A percentile compares a stretch with the other conserved stretches of the same genome.
phyloP scores from a whole-genome alignment of 108 stramenopile species.

The Bacterosira constricta region DNA sequence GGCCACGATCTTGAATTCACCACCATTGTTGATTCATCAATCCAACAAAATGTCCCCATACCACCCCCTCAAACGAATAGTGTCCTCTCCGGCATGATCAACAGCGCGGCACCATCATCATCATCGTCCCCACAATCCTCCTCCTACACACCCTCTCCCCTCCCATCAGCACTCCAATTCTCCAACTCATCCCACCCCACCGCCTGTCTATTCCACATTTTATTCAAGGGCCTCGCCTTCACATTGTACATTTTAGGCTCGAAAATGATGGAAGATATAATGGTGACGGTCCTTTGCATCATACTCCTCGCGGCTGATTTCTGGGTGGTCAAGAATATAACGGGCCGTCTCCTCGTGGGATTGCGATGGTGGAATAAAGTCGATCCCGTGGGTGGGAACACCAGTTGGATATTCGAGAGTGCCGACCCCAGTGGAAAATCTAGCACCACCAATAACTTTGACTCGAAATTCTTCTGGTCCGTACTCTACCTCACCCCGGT shows the following conservation, averaged over 20 bases:
- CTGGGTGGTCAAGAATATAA: constrained; percentile 95
- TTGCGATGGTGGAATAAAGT: constrained; percentile 98
- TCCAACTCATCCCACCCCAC: constrained; percentile 78
- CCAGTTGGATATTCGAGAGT: constrained; percentile 95
- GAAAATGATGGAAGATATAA: constrained; percentile 82
- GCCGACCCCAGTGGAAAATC: constrained; percentile 36
- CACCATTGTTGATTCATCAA: constrained; percentile 35
- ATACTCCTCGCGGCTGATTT: constrained; percentile 95
- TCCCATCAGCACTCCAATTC: constrained; percentile 20
- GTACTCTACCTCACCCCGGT: constrained; percentile 88
- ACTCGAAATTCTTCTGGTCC: constrained; percentile 92
- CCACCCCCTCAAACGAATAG: constrained; percentile 46
- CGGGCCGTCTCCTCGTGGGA: constrained; percentile 89
- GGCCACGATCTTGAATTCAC: constrained; percentile 41
- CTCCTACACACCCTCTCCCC: constrained; percentile 5
- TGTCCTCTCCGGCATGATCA: constrained; percentile 40
- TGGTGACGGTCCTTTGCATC: constrained; percentile 91
- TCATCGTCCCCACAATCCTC: constrained; percentile 6
- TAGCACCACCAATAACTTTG: constrained; percentile 55
- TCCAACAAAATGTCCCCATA: constrained; percentile 47
- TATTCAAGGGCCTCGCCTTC: constrained; percentile 90
- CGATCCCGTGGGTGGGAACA: constrained; percentile 61
- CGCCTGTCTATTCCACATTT: constrained; percentile 88
- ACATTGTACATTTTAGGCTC: constrained; percentile 90
- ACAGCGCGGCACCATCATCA: constrained; percentile 4